Evolutionary conservation across 768 basidiomycete species (phyloP), one percentile per base, ranked within the genome.

Genomic region (Panellus pusillus): DNA sequence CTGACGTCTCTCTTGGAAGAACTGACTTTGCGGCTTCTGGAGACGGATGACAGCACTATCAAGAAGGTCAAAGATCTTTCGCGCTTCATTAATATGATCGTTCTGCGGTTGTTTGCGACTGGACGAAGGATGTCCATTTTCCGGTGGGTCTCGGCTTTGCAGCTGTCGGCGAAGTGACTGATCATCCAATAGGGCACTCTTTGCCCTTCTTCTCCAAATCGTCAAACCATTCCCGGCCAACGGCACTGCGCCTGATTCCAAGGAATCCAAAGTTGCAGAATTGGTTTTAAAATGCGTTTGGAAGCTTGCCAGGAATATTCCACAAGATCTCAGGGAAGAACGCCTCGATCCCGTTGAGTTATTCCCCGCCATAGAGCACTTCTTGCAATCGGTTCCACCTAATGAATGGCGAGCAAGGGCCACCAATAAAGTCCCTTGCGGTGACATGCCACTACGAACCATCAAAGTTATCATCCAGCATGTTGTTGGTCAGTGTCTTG

Each of bases 381-480:
- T 99, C 72, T 69, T 98, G 44, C 89, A 93, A 65, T 91, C 88
- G 1, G 87, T 98, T 27, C 89, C 93, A 42, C 97, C 97, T 1
- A 94, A 93, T 57, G 94, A 97, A 69, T 99, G 95, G 93, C 84
- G 96, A 47, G 87, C 90, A 12, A 79, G 97, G 58, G 91, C 93
- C 9, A 87, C 87, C 1, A 93, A 91, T 66, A 89, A 88, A 58
- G 84, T 98, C 1, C 95, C 97, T 3, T 89, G 95, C 65, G 95
- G 94, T 20, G 97, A 99, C 65, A 95, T 98, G 95, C 97, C 97
- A 2, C 71, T 99, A 53, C 79, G 97, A 57, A 98, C 97, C 2
- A 91, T 98, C 69, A 99, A 99, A 76, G 95, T 97, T 38, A 92
- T 99, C 62, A 91, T 99, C 32, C 97, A 98, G 71, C 93, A 96